phyloP scores from a whole-genome alignment of 2,329 filamentous ascomycete species.

The Alternaria tenuissima region DNA sequence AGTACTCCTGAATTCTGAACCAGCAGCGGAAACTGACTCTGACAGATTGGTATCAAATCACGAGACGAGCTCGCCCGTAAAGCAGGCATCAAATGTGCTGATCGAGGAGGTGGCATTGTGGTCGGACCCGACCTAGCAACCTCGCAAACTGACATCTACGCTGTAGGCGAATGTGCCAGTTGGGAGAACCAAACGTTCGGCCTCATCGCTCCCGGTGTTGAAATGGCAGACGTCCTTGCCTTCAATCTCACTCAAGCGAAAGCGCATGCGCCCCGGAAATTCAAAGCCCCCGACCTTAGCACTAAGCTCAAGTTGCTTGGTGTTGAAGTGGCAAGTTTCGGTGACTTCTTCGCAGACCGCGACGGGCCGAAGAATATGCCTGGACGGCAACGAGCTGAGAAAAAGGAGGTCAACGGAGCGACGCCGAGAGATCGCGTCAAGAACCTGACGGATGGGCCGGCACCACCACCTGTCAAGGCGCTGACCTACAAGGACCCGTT shows the following conservation, averaged over 20 bases:
- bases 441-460: constrained; percentile 63
- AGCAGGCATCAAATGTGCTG: constrained; percentile 75
- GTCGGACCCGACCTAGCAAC: constrained; percentile 73
- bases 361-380: constrained; percentile 83
- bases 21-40: constrained; percentile 14
- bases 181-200: constrained; percentile 89
- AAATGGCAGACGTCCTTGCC: constrained; percentile 90
- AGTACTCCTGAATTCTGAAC: constrained; percentile 28
- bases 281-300: constrained; percentile 85
- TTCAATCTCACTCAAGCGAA: constrained; percentile 90
- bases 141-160: constrained; percentile 77
- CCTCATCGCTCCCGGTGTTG: constrained; percentile 86
- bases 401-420: constrained; percentile 52
- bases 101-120: constrained; percentile 78
- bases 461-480: constrained; percentile 74
- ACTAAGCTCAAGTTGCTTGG: constrained; percentile 91
- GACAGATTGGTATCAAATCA: constrained; percentile 77
- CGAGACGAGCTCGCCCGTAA: constrained; percentile 77
- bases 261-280: constrained; percentile 71
- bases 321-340: constrained; percentile 91
- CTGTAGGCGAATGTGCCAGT: constrained; percentile 89
- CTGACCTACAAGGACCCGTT: constrained; percentile 91
- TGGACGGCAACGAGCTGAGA: constrained; percentile 59
- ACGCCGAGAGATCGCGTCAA: constrained; percentile 56
- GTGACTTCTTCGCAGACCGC: constrained; percentile 90